Percentiles rank a stretch among this genome's conserved stretches.
These are phyloP conservation scores for Nannochloropsis granulata DNA, from an alignment of 108 stramenopile species.

Conservation along the genomic window DNA sequence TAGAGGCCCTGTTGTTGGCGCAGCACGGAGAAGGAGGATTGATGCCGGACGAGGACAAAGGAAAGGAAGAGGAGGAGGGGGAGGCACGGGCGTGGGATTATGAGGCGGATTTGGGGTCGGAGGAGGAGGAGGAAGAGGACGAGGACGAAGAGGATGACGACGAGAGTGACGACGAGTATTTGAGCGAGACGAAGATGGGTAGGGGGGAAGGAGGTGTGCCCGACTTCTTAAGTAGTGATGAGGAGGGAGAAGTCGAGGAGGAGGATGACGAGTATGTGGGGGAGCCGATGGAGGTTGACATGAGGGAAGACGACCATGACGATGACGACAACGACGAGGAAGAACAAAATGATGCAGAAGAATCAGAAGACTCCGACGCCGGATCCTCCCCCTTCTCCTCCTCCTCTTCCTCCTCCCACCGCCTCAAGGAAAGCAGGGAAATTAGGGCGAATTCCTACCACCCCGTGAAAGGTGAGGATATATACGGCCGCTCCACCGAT, in stretches of 20 bases:
- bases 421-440: constrained; percentile 2
- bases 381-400: background rate
- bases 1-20: background rate
- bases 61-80: background rate
- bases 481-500: constrained; percentile 67
- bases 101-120: background rate
- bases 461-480: constrained; percentile 72
- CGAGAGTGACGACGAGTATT: background rate
- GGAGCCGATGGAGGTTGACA: background rate
- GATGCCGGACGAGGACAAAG: background rate
- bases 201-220: background rate
- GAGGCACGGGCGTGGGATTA: background rate
- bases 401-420: background rate
- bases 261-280: constrained; percentile 4
- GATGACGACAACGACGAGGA: background rate
- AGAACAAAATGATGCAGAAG: background rate
- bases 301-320: background rate
- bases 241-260: background rate
- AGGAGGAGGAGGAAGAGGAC: background rate
- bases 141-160: background rate
- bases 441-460: constrained; percentile 39
- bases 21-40: background rate
- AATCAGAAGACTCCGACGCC: background rate
- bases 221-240: background rate
- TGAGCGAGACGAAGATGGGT: background rate